A percentile compares a stretch with the other conserved stretches of the same genome.
These are phyloP conservation scores for Acer yangbiense DNA, from an alignment of 345 rosid species.

Conservation along the genomic window DNA sequence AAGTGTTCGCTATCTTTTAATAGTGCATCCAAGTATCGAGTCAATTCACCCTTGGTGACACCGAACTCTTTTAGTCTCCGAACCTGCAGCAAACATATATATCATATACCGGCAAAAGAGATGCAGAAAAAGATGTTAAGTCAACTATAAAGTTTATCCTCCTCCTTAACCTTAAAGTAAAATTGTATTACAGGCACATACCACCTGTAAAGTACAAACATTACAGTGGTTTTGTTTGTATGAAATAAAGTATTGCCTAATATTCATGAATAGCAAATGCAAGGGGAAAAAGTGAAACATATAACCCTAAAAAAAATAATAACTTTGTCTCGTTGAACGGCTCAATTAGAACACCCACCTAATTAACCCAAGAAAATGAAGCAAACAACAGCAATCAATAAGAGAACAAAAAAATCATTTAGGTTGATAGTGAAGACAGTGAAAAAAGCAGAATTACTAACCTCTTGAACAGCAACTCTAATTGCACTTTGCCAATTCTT, in stretches of 20 bases:
- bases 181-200: neutral
- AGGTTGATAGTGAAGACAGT: constrained; percentile 7
- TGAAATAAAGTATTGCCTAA: neutral
- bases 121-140: neutral
- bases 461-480: constrained; percentile 98
- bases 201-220: neutral
- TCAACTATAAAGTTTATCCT: neutral
- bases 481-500: constrained; percentile 96
- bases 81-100: constrained; percentile 51
- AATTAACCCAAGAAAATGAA: constrained; percentile 4
- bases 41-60: constrained; percentile 94
- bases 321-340: neutral
- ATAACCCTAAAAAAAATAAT: neutral
- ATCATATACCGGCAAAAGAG: constrained; percentile 10
- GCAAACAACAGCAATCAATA: constrained; percentile 14
- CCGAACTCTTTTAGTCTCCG: constrained; percentile 99
- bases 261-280: neutral
- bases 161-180: neutral
- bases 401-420: constrained; percentile 6
- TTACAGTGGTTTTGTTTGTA: neutral
- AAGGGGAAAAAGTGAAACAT: neutral
- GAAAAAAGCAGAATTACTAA: constrained; percentile 35
- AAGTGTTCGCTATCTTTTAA: constrained; percentile 98
- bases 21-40: constrained; percentile 96
- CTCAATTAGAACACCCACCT: neutral